Evolutionary conservation across 495 filamentous ascomycete genomes (phyloP), one percentile per base, ranked within the genome.

Genomic region (Penicillium cinerascens): DNA sequence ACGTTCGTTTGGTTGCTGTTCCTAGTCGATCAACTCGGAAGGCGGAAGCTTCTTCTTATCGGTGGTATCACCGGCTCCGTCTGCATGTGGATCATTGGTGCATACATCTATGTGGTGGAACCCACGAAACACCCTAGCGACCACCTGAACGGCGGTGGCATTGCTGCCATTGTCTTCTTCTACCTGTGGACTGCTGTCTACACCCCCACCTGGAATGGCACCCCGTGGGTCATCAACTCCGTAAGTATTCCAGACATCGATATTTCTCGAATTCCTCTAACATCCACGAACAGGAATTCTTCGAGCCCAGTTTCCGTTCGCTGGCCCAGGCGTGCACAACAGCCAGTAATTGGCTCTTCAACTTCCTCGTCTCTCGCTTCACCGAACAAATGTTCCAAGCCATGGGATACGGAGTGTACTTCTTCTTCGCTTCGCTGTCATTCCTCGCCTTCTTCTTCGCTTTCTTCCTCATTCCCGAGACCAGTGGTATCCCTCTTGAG

Each of bases 111-210:
- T 48, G 71, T 82, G 41, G 77, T 82, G 5, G 65, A 80, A 51
- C 76, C 82, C 4, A 69, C 61, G n/a, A 59, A 71, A 1, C 69
- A 79, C 39, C 64, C 65, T 18, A 67, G 46, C 16, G 47, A 50
- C 6, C 51, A 64, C n/a, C 67, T 87, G 10, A 67, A 70, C 18
- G 66, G 76, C 2, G 81, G 76, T 26, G 85, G 84, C 47, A 85
- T 86, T 44, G 82, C 82, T 0, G 85, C 85, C 16, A 78, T 89
- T 18, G 82, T 87, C 75, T 87, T 89, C 74, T 88, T 88, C 73
- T 89, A 88, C 60, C 78, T 89, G 9, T 88, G 85, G 82, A 87
- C 85, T 13, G 82, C 84, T 1, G 84, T 86, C 63, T 89, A 89
- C 59, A 86, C 85, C 0, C 82, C 86, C 0, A 81, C 81, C 1